phyloP scores from a whole-genome alignment of 495 filamentous ascomycete species.

The Tuber microsphaerosporum region DNA sequence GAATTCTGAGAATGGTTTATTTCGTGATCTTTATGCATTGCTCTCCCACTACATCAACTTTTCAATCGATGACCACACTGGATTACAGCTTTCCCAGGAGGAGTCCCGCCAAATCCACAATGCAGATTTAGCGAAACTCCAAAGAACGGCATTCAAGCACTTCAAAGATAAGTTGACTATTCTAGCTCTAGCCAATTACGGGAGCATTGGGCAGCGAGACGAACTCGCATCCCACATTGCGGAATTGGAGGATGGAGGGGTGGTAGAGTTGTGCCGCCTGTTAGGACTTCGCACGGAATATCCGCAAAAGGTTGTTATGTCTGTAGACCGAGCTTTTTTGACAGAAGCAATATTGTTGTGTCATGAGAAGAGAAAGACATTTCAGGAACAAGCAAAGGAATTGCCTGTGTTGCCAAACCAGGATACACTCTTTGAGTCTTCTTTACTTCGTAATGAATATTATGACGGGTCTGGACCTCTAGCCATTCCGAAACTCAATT shows the following conservation, averaged over 20 bases:
- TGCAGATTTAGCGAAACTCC: conserved; percentile 65
- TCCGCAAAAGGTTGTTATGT: conserved; percentile 59
- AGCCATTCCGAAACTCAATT: conserved; percentile 86
- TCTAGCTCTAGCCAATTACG: conserved; percentile 85
- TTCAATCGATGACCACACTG: conserved; percentile 84
- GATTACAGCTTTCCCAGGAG: conserved; percentile 60
- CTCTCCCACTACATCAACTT: conserved; percentile 81
- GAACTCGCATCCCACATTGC: conserved; percentile 75
- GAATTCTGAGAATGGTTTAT: conserved; percentile 62
- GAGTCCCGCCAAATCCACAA: conserved; percentile 77
- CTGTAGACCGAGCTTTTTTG: conserved; percentile 59
- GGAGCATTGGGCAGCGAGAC: conserved; percentile 66
- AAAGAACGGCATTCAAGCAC: conserved; percentile 70
- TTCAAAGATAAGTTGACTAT: conserved; percentile 89
- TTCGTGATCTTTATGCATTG: conserved; percentile 73
- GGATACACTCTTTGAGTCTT: conserved; percentile 70
- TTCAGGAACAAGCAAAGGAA: conserved; percentile 68
- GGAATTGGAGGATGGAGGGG: conserved; percentile 62
- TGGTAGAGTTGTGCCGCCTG: conserved; percentile 58
- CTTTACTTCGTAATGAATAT: conserved; percentile 73
- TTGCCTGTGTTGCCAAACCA: conserved; percentile 78
- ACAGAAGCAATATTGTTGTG: conserved; percentile 68
- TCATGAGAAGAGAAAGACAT: conserved; percentile 71
- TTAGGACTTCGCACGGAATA: conserved; percentile 76
- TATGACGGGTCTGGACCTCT: conserved; percentile 86